These are phyloP conservation scores for Lasiodiplodia sp. DNA, from an alignment of 2,329 filamentous ascomycete species.

Conservation along the genomic window DNA sequence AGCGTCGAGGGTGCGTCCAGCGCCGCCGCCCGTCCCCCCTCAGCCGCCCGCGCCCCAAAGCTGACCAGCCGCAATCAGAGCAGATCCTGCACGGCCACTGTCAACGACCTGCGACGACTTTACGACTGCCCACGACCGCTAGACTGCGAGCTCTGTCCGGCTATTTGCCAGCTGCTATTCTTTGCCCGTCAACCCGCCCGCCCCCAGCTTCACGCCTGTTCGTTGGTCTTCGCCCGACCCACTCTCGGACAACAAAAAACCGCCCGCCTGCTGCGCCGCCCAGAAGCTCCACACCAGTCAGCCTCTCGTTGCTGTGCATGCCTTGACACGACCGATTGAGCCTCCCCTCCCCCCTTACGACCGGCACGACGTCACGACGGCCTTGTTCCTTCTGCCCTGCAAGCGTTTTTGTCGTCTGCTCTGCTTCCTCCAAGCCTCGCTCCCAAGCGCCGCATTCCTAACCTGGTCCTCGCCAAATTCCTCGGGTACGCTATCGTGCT, in stretches of 20 bases:
- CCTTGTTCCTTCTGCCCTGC: conserved; percentile 49
- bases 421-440: conserved; percentile 31
- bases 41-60: conserved; percentile 5
- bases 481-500: conserved; percentile 35
- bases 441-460: conserved; percentile 30
- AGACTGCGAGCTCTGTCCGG: conserved; percentile 25
- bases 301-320: conserved; percentile 29
- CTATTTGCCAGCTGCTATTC: conserved; percentile 30
- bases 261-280: conserved; percentile 27
- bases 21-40: conserved; percentile 11
- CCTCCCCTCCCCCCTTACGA: conserved; percentile 42
- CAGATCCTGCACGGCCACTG: conserved; percentile 29
- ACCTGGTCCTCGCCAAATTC: conserved; percentile 34
- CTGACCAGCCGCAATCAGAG: conserved; percentile 8
- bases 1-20: conserved; percentile 34
- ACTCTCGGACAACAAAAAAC: conserved; percentile 27
- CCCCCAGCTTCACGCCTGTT: conserved; percentile 28
- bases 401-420: conserved; percentile 43
- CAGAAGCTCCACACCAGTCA: conserved; percentile 26
- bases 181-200: conserved; percentile 22
- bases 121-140: conserved; percentile 30
- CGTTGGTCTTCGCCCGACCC: conserved; percentile 22
- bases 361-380: conserved; percentile 51
- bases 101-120: conserved; percentile 28
- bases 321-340: conserved; percentile 38